phyloP scores from a whole-genome alignment of 371 early-diverging fungal species.

The Mucor irregularis region DNA sequence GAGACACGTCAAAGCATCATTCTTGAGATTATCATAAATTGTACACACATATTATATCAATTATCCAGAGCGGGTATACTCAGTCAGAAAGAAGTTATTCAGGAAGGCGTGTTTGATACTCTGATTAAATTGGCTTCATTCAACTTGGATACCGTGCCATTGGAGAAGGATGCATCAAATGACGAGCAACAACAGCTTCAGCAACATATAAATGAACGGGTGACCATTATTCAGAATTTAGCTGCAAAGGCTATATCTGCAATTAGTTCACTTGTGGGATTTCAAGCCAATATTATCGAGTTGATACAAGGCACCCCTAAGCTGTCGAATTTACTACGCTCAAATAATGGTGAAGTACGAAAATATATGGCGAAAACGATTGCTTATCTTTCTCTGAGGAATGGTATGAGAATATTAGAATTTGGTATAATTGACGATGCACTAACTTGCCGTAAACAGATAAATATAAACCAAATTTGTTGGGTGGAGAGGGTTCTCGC shows the following conservation, averaged over 20 bases:
- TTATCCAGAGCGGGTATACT: conserved; percentile 46
- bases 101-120: conserved; percentile 38
- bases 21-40: conserved; percentile 44
- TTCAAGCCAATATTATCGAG: conserved; percentile 46
- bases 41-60: conserved; percentile 45
- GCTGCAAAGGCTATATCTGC: conserved; percentile 52
- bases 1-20: conserved; percentile 23
- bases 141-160: conserved; percentile 5
- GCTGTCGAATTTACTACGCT: conserved; percentile 34
- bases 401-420: conserved; percentile 47
- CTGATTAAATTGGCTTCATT: conserved; percentile 37
- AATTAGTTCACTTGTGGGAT: conserved; percentile 31
- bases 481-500: conserved; percentile 49
- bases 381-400: conserved; percentile 59
- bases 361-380: conserved; percentile 63
- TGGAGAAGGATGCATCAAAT: background rate
- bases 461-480: conserved; percentile 52
- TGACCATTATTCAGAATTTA: conserved; percentile 36
- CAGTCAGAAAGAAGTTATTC: conserved; percentile 38
- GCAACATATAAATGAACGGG: conserved; percentile 23
- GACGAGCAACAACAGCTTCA: conserved; percentile 26
- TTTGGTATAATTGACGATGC: background rate
- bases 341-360: conserved; percentile 38
- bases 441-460: conserved; percentile 24
- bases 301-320: conserved; percentile 27